Percentiles rank a stretch among this genome's conserved stretches.
phyloP scores from a whole-genome alignment of 768 basidiomycete genomes.

The Hygrophoropsis aurantiaca region DNA sequence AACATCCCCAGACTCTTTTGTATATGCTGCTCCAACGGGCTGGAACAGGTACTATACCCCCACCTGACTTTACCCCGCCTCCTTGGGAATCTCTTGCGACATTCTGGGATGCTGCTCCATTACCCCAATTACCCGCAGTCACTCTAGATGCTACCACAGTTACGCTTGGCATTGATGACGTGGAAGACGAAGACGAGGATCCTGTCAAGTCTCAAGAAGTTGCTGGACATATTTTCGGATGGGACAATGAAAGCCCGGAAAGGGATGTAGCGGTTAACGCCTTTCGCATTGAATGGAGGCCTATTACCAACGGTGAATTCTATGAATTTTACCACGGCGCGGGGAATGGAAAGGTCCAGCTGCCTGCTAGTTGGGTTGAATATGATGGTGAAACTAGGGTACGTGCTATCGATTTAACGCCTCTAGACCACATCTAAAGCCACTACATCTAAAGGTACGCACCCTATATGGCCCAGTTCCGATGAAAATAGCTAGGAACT shows the following conservation, averaged over 20 bases:
- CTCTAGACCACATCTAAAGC: background rate
- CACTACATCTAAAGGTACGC: constrained; percentile 51
- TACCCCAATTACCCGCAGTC: constrained; percentile 44
- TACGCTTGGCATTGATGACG: constrained; percentile 79
- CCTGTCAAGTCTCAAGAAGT: constrained; percentile 35
- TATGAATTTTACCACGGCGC: constrained; percentile 55
- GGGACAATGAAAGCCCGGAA: constrained; percentile 91
- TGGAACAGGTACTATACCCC: constrained; percentile 76
- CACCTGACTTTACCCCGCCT: constrained; percentile 71
- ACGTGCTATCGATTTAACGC: constrained; percentile 11
- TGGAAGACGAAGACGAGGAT: constrained; percentile 63
- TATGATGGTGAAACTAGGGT: constrained; percentile 52
- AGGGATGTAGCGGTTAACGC: constrained; percentile 55
- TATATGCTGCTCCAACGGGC: constrained; percentile 92
- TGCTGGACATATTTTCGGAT: constrained; percentile 73
- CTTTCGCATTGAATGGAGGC: constrained; percentile 83
- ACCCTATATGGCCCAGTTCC: constrained; percentile 85
- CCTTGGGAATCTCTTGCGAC: constrained; percentile 60
- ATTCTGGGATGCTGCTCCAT: constrained; percentile 46
- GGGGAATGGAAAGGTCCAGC: constrained; percentile 43
- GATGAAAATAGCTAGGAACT: constrained; percentile 73
- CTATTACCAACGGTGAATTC: constrained; percentile 89
- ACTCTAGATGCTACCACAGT: constrained; percentile 60
- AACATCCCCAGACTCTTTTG: constrained; percentile 70
- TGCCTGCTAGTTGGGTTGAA: constrained; percentile 78